Evolutionary conservation across 495 filamentous ascomycete genomes (phyloP), one percentile per base, ranked within the genome.

Genomic region (Trichodelitschia bisporula): DNA sequence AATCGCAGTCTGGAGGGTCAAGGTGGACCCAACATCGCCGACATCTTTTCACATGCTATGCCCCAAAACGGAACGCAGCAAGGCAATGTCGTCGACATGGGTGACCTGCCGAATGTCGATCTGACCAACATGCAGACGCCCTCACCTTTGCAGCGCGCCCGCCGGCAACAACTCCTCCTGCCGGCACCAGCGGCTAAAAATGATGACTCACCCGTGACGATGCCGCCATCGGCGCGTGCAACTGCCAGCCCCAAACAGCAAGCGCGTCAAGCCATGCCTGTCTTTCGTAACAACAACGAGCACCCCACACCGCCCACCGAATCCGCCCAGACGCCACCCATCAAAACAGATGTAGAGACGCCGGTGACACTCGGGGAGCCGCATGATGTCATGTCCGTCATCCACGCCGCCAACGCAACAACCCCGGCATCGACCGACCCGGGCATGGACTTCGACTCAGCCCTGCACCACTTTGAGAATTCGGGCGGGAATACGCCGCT

Each of bases 401-500:
- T 89, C 41, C 70, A 82, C 29, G 72, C 72, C 39, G 64, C 72
- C 32, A 84, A 82, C 45, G 71, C 48, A 28, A 57, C 38, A 24
- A 57, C 8, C 55, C 21, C 18, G 21, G 21, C 21, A 24, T 24
- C 21, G 6, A 6, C n/a, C 6, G n/a, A 24, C 6, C 21, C 21
- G 6, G 6, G 6, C n/a, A 24, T 71, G 38, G 72, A 89, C 40
- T 73, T 90, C 32, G 66, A 75, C 4, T 63, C 77, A 31, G 65
- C 80, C 15, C 66, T 86, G n/a, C 56, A 58, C 4, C 64, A 71
- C 26, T 65, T 72, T 43, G 55, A 84, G 57, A 64, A 66, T 37
- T 46, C 61, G 38, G 49, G 61, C 26, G 68, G 68, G 31, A 62
- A 66, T 28, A 58, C 63, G 2, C 72, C 72, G 16, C 62, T 90